phyloP scores from a whole-genome alignment of 352 stramenopile species.

The Pseudoperonospora humuli region DNA sequence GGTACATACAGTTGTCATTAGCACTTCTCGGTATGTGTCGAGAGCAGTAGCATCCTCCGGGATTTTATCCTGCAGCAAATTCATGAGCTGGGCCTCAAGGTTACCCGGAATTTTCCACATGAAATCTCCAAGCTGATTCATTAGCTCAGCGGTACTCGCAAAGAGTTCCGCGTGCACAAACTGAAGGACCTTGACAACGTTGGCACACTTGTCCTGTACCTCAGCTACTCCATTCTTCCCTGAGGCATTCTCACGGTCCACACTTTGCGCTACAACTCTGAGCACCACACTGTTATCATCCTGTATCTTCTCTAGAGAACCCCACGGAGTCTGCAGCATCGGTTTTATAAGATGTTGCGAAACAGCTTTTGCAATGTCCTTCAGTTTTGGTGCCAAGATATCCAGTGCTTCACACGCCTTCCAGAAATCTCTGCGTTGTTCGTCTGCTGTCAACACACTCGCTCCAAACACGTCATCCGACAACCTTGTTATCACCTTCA shows the following conservation, averaged over 20 bases:
- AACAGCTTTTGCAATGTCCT: constrained; percentile 47
- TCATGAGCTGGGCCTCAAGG: constrained; percentile 56
- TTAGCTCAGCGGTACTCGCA: constrained; percentile 30
- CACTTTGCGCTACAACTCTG: constrained; percentile 14
- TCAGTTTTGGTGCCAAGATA: constrained; percentile 32
- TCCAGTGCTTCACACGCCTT: constrained; percentile 43
- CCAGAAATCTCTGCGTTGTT: constrained; percentile 43
- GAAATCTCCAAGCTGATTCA: constrained; percentile 40
- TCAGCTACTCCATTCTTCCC: constrained; percentile 19
- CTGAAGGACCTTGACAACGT: constrained; percentile 39
- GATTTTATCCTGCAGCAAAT: constrained; percentile 58
- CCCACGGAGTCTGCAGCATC: constrained; percentile 24
- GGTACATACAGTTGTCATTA: constrained; percentile 31
- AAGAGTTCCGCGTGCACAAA: constrained; percentile 57
- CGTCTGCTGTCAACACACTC: constrained; percentile 1
- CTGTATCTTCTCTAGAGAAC: constrained; percentile 17
- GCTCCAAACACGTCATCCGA: constrained; percentile 2
- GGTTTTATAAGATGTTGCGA: constrained; percentile 46
- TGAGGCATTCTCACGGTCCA: background rate
- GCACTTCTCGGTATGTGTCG: constrained; percentile 37
- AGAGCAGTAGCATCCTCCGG: constrained; percentile 48
- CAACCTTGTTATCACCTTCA: constrained; percentile 23
- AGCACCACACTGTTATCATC: constrained; percentile 18
- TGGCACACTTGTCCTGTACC: constrained; percentile 30
- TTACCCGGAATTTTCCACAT: constrained; percentile 72